Conservation (phyloP, 31 red algal genomes). For the Odonthalia washingtoniensis region DNA sequence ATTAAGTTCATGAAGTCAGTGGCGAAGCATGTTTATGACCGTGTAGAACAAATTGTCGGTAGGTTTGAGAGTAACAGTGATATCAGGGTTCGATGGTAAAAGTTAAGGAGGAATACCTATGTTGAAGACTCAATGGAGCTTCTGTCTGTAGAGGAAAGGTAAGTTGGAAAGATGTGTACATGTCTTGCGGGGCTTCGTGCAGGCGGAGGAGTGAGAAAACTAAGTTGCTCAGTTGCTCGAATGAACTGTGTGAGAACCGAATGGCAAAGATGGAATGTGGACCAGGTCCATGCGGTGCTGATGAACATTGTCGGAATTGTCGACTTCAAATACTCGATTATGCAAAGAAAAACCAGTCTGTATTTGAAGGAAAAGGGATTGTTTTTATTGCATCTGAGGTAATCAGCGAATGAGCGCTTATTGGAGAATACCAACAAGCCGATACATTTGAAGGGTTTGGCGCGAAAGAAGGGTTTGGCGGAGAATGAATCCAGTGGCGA, state of each 20-base stretch:
- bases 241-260: slow-evolving; percentile 82
- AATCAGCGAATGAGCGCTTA: slow-evolving; percentile 72
- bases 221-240: slow-evolving; percentile 77
- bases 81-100: slow-evolving; percentile 42
- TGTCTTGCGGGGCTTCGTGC: slow-evolving; percentile 51
- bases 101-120: slow-evolving; percentile 58
- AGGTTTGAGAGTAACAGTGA: slow-evolving; percentile 50
- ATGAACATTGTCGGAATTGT: slow-evolving; percentile 82
- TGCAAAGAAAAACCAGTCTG: slow-evolving; percentile 63
- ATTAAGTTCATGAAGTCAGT: too few species aligned
- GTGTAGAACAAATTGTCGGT: too few species aligned
- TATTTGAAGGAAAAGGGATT: slow-evolving; percentile 63
- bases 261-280: slow-evolving; percentile 76
- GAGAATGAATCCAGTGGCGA: too few species aligned
- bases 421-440: slow-evolving; percentile 92
- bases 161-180: slow-evolving; percentile 46
- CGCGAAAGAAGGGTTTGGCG: too few species aligned
- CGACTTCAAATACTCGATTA: slow-evolving; percentile 80
- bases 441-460: too few species aligned
- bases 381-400: slow-evolving; percentile 73
- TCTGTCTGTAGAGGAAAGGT: slow-evolving; percentile 39
- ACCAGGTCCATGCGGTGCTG: slow-evolving; percentile 70
- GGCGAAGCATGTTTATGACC: too few species aligned
- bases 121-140: slow-evolving; percentile 53
- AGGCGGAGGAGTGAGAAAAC: slow-evolving; percentile 27